A percentile compares a stretch with the other conserved stretches of the same genome.
Evolutionary conservation across 2,329 filamentous ascomycete species (phyloP).

Genomic region (Fragosphaeria purpurea): DNA sequence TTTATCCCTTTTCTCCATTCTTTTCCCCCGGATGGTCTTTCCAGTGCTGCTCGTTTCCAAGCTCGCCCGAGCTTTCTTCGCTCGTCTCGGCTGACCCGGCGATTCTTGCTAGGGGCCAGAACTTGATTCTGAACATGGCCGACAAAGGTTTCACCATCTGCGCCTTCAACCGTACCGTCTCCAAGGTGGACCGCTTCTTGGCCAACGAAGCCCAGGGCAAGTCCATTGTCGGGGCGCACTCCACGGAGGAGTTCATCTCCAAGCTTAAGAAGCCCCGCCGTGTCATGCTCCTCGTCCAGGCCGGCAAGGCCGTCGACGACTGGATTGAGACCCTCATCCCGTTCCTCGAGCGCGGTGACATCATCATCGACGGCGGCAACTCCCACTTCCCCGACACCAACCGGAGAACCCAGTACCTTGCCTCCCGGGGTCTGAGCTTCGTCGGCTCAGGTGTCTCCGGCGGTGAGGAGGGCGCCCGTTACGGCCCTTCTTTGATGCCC

Average conservation of each 20-base stretch:
- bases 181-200: conserved; percentile 94
- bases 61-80: background rate
- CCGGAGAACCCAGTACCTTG: conserved; percentile 86
- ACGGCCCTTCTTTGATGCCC: conserved; percentile 96
- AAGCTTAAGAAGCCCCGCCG: conserved; percentile 97
- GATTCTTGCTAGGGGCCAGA: conserved; percentile 51
- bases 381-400: conserved; percentile 99
- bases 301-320: conserved; percentile 93
- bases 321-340: conserved; percentile 95
- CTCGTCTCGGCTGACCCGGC: background rate
- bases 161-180: conserved; percentile 96
- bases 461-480: conserved; percentile 97
- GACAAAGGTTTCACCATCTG: conserved; percentile 93
- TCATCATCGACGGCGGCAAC: conserved; percentile 99
- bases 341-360: conserved; percentile 75
- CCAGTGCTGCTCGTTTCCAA: background rate
- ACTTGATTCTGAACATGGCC: conserved; percentile 82
- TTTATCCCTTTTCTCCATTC: background rate
- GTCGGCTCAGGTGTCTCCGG: conserved; percentile 96
- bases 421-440: conserved; percentile 80
- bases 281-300: conserved; percentile 98
- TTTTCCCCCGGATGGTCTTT: background rate
- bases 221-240: conserved; percentile 87
- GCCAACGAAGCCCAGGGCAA: conserved; percentile 91
- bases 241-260: conserved; percentile 83